These are phyloP conservation scores for Xylaria multiplex DNA, from an alignment of 2,329 filamentous ascomycete species.

Conservation along the genomic window DNA sequence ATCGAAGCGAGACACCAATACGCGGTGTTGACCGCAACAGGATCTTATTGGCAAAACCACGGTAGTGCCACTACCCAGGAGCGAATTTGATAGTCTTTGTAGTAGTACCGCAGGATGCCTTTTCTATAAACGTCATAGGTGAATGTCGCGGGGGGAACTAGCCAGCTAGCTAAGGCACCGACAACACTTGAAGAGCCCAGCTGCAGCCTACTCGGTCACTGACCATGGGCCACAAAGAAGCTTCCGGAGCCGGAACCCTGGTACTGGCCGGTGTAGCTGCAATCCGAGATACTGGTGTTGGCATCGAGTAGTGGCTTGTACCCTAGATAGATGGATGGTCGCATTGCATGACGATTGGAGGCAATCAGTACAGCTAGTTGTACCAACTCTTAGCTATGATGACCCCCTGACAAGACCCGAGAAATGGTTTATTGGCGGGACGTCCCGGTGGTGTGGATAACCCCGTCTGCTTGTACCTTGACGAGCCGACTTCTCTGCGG, in stretches of 20 bases:
- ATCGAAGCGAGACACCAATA: neutral
- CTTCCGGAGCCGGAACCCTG: slow-evolving; percentile 1
- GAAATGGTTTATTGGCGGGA: slow-evolving; percentile 39
- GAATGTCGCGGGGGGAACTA: neutral
- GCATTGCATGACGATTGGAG: slow-evolving; percentile 33
- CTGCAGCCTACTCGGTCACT: neutral
- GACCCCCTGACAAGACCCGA: slow-evolving; percentile 27
- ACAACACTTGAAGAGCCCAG: neutral
- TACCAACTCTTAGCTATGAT: slow-evolving; percentile 32
- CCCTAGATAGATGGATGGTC: slow-evolving; percentile 30
- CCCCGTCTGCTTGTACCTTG: slow-evolving; percentile 31
- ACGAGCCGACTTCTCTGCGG: slow-evolving; percentile 14
- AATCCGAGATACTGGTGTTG: slow-evolving; percentile 25
- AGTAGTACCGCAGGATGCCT: neutral
- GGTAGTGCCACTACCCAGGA: neutral
- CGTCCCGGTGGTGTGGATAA: slow-evolving; percentile 40
- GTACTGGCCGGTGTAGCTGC: slow-evolving; percentile 9
- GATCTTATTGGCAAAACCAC: neutral
- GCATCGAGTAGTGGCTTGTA: slow-evolving; percentile 18
- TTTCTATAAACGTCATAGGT: neutral
- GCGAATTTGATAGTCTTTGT: neutral
- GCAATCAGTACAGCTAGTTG: slow-evolving; percentile 25
- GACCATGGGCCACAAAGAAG: neutral
- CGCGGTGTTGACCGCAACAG: neutral
- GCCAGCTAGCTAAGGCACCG: neutral